These are phyloP conservation scores for Fusarium circinatum DNA, from an alignment of 2,329 filamentous ascomycete species.

Conservation along the genomic window DNA sequence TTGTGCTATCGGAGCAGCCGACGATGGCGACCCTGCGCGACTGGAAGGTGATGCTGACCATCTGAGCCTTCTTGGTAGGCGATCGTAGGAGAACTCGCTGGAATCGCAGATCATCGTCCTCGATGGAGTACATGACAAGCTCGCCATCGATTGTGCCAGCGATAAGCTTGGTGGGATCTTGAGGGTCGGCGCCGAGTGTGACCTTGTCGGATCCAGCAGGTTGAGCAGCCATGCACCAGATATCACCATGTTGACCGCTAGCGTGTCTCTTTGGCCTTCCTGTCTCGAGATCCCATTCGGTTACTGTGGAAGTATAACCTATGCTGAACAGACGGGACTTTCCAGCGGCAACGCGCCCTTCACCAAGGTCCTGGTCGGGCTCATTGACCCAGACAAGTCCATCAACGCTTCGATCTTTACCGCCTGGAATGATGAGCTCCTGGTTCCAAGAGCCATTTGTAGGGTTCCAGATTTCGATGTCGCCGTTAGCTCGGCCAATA, in stretches of 20 bases:
- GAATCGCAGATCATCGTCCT: conserved; percentile 84
- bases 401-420: conserved; percentile 87
- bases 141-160: conserved; percentile 92
- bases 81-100: conserved; percentile 79
- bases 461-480: conserved; percentile 98
- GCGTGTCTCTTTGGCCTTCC: conserved; percentile 83
- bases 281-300: conserved; percentile 91
- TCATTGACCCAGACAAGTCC: conserved; percentile 92
- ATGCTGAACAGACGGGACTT: conserved; percentile 93
- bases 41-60: conserved; percentile 92
- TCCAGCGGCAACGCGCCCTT: conserved; percentile 72
- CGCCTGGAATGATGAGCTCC: conserved; percentile 85
- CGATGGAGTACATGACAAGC: conserved; percentile 86
- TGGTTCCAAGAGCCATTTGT: conserved; percentile 85
- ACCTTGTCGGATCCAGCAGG: conserved; percentile 58
- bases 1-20: conserved; percentile 96
- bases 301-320: conserved; percentile 90
- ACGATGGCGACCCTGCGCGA: conserved; percentile 84
- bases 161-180: conserved; percentile 71
- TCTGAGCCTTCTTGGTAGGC: conserved; percentile 84
- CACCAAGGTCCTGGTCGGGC: conserved; percentile 73
- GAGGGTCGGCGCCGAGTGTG: conserved; percentile 45
- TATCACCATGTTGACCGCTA: conserved; percentile 92
- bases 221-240: conserved; percentile 95
- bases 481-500: conserved; percentile 90